Evolutionary conservation across 169 alveolate genomes (phyloP).

Genomic region (Cryptosporidium felis): DNA sequence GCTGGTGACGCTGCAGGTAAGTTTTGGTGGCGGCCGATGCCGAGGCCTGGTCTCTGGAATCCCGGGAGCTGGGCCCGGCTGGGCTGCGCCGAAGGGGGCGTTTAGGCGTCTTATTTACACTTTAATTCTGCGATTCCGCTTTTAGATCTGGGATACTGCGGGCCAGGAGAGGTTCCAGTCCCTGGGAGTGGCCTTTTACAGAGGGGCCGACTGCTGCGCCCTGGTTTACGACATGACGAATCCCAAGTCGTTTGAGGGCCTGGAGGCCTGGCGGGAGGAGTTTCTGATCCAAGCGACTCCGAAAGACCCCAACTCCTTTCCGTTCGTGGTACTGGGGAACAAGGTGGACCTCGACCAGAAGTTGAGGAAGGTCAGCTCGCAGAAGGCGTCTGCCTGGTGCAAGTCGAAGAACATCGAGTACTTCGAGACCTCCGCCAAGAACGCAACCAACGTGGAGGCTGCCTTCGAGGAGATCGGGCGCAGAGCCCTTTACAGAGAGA

Average conservation of each 20-base stretch:
- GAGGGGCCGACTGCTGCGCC: constrained; percentile 99
- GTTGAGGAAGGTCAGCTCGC: constrained; percentile 81
- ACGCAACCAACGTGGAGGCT: constrained; percentile 92
- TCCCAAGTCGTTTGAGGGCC: constrained; percentile 91
- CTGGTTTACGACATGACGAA: constrained; percentile 94
- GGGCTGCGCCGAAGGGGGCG: too few species aligned
- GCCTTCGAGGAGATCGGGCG: constrained; percentile 93
- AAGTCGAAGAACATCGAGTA: constrained; percentile 90
- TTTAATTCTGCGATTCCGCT: too few species aligned
- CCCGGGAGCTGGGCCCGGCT: too few species aligned
- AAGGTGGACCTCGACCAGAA: constrained; percentile 87
- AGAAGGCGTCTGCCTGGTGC: constrained; percentile 93
- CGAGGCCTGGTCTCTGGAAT: too few species aligned
- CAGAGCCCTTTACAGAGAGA: constrained; percentile 85
- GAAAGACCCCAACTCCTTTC: constrained; percentile 93
- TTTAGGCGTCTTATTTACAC: too few species aligned
- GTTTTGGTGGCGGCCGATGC: too few species aligned
- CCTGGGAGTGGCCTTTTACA: constrained; percentile 96
- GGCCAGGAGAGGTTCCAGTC: constrained; percentile 98
- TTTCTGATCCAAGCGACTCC: constrained; percentile 95
- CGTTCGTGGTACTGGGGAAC: constrained; percentile 96
- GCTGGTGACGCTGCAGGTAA: constrained; percentile 93
- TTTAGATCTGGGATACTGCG: constrained; percentile 96
- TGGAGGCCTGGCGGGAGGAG: constrained; percentile 96
- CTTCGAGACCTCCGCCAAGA: constrained; percentile 97